Evolutionary conservation across 495 filamentous ascomycete species (phyloP), one percentile per base, ranked within the genome.

Genomic region (Tetracladium marchalianum): DNA sequence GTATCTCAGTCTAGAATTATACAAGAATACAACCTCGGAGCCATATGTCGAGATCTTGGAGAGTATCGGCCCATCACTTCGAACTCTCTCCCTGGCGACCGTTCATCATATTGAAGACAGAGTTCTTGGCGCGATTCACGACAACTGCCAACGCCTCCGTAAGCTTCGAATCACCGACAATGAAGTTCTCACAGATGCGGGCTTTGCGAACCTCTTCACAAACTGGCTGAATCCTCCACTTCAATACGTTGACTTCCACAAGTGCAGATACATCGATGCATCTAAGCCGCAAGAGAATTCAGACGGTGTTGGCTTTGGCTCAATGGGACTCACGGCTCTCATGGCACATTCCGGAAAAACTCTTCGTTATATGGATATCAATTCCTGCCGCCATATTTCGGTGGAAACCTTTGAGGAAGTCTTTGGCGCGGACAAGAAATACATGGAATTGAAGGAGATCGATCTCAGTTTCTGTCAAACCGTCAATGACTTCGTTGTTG

Each of bases 91-190:
- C 15, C 69, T 94, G 35, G 72, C 81, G 52, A 67, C 69, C 4
- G 78, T 84, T 41, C 52, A 62, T 1, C 52, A 68, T 17, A 68
- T 73, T 2, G 75, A 85, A 52, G 77, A 88, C 56, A 65, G 59
- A 17, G 62, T 87, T 4, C 71, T 88, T 3, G 67, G 76, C 22
- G 64, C 69, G 4, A 78, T 95, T 41, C 82, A 86, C 61, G 63
- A 71, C 12, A 68, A 76, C 36, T 94, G 88, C 64, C 67, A 62
- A 13, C 56, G 60, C n/a, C 71, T 96, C 15, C 46, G 49, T 19
- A 95, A 95, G 55, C 69, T 96, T 10, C 81, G 87, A 22, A 75
- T 96, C 53, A 80, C 81, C 0, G 75, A 81, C 43, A 90, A 85
- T 62, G 72, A 83, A 39, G 51, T 65, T n/a, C 78, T 80, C 56